These are phyloP conservation scores for Russula earlei DNA, from an alignment of 768 basidiomycete species.

Conservation along the genomic window DNA sequence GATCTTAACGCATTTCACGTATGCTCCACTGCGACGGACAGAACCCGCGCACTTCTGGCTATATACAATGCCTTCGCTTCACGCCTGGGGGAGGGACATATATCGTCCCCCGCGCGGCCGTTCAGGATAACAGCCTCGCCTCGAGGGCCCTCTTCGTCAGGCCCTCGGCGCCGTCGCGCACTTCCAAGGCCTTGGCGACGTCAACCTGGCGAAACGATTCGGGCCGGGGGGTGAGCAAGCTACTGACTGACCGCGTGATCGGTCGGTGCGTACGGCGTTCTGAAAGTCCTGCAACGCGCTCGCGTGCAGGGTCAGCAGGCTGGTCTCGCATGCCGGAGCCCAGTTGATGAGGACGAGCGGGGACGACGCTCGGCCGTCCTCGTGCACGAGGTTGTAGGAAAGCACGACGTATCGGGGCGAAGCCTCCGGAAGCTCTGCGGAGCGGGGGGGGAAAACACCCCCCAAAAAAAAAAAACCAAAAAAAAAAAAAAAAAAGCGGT, in stretches of 20 bases:
- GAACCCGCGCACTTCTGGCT: not conserved
- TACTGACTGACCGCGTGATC: too few species aligned
- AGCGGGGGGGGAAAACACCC: too few species aligned
- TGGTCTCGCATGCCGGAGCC: constrained; percentile 74
- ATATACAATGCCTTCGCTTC: not conserved
- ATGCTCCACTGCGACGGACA: not conserved
- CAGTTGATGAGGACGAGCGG: constrained; percentile 86
- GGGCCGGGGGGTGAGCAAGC: not conserved
- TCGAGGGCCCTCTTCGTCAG: constrained; percentile 69
- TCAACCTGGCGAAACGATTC: constrained; percentile 43
- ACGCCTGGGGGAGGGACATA: too few species aligned
- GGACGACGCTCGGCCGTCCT: constrained; percentile 75
- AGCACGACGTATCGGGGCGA: constrained; percentile 80
- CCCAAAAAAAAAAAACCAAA: not conserved
- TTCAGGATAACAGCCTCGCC: constrained; percentile 36
- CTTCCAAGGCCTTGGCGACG: constrained; percentile 70
- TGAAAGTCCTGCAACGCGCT: constrained; percentile 77
- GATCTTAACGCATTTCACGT: not conserved
- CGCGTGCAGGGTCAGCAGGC: constrained; percentile 67
- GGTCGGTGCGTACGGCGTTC: constrained; percentile 39
- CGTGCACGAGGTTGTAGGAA: constrained; percentile 72
- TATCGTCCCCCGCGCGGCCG: too few species aligned
- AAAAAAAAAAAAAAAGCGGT: not conserved
- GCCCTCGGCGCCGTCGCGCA: constrained; percentile 72
- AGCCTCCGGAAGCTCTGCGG: constrained; percentile 75